phyloP scores from a whole-genome alignment of 148 eudicot genomes.

The Agrostemma githago region DNA sequence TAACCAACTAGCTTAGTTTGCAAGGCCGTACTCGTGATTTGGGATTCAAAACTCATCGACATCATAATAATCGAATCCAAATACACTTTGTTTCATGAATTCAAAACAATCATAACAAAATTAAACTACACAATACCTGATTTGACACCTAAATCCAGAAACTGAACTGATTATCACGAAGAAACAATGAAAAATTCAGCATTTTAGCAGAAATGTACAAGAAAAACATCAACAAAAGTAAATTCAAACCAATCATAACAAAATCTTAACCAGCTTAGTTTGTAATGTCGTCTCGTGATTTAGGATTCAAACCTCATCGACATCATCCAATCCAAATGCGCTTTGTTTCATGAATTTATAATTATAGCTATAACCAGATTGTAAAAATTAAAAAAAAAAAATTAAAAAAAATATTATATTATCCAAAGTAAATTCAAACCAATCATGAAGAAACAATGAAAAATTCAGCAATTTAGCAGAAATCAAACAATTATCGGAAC shows the following conservation, averaged over 20 bases:
- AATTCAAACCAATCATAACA: too few species aligned
- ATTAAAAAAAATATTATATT: too few species aligned
- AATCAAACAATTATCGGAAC: neutral
- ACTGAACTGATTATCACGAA: neutral
- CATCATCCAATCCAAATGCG: too few species aligned
- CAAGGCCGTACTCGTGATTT: too few species aligned
- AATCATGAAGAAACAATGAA: slow-evolving; percentile 7
- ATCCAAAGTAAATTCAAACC: too few species aligned
- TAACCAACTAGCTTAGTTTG: too few species aligned
- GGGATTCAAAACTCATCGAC: too few species aligned
- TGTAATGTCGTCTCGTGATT: too few species aligned
- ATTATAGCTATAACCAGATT: neutral
- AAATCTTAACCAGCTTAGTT: too few species aligned
- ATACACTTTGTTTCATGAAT: neutral
- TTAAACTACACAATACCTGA: neutral
- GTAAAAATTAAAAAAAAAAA: too few species aligned
- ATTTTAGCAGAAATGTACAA: neutral
- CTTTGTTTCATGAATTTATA: neutral
- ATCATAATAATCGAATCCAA: neutral
- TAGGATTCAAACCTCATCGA: too few species aligned
- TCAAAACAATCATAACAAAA: neutral
- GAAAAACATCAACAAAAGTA: too few species aligned
- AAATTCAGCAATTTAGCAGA: neutral
- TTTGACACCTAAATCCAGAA: neutral
- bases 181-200: slow-evolving; percentile 4